A percentile compares a stretch with the other conserved stretches of the same genome.
Evolutionary conservation across 345 rosid genomes (phyloP).

Genomic region (Salix suchowensis): DNA sequence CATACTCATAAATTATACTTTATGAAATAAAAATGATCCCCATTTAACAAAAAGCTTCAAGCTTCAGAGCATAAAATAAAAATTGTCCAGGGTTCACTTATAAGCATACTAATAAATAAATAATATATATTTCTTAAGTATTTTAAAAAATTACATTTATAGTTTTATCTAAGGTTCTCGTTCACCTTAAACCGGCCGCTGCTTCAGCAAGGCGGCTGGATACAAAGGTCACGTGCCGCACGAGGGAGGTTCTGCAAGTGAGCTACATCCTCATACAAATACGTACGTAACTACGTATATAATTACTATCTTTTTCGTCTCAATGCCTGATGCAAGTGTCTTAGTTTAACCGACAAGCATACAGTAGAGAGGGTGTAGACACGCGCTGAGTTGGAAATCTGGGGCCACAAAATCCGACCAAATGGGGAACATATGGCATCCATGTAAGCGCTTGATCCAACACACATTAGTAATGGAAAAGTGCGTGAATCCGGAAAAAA

Average conservation of each 20-base stretch:
- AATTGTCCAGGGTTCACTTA: too few relatives aligned
- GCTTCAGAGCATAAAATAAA: too few relatives aligned
- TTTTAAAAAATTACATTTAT: too few relatives aligned
- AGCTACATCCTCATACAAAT: neutral
- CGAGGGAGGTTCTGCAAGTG: neutral
- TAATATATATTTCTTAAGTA: too few relatives aligned
- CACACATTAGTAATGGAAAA: conserved; percentile 15
- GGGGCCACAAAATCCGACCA: conserved; percentile 25
- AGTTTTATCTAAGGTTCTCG: too few relatives aligned
- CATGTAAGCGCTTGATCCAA: conserved; percentile 25
- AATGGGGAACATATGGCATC: conserved; percentile 11
- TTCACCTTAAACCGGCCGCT: too few relatives aligned
- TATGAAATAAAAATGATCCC: too few relatives aligned
- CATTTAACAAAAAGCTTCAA: too few relatives aligned
- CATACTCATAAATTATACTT: too few relatives aligned
- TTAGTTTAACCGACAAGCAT: conserved; percentile 12
- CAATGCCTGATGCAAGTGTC: neutral
- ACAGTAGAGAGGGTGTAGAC: conserved; percentile 15
- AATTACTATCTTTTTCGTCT: neutral
- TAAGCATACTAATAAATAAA: too few relatives aligned
- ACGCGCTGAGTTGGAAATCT: conserved; percentile 28
- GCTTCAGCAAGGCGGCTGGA: conserved; percentile 4
- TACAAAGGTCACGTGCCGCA: conserved; percentile 4
- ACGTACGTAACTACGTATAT: neutral
- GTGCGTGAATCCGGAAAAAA: neutral